These are phyloP conservation scores for Megacollybia marginata DNA, from an alignment of 768 basidiomycete species.

Conservation along the genomic window DNA sequence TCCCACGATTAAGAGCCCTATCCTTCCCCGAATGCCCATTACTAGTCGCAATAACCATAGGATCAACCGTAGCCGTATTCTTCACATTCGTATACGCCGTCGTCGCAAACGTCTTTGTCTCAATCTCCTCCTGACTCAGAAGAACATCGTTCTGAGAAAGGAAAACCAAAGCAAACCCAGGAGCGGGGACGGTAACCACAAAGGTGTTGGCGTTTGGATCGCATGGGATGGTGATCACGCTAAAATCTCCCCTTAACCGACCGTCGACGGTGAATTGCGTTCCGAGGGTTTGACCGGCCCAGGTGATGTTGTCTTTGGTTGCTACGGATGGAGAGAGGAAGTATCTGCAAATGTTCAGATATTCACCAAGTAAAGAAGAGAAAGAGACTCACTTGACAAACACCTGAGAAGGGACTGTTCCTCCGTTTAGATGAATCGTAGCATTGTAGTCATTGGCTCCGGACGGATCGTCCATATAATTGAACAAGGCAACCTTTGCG, in stretches of 20 bases:
- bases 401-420: slow-evolving; percentile 34
- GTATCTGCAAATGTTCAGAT: slow-evolving; percentile 7
- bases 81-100: slow-evolving; percentile 27
- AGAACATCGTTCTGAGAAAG: slow-evolving; percentile 35
- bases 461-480: slow-evolving; percentile 56
- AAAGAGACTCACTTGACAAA: slow-evolving; percentile 31
- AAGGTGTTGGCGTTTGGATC: slow-evolving; percentile 44
- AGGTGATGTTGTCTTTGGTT: slow-evolving; percentile 60
- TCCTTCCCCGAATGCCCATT: slow-evolving; percentile 27
- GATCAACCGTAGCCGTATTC: slow-evolving; percentile 25
- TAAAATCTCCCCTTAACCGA: slow-evolving; percentile 45
- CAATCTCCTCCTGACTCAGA: slow-evolving; percentile 20
- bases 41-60: slow-evolving; percentile 26
- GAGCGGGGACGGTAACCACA: slow-evolving; percentile 55
- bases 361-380: too few relatives aligned
- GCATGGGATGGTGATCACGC: slow-evolving; percentile 55
- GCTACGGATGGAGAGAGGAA: neutral
- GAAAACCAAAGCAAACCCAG: slow-evolving; percentile 73
- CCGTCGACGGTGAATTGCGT: slow-evolving; percentile 61
- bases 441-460: slow-evolving; percentile 49
- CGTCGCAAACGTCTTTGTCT: slow-evolving; percentile 43
- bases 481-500: slow-evolving; percentile 64
- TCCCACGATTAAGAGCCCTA: slow-evolving; percentile 10
- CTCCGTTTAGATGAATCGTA: slow-evolving; percentile 37
- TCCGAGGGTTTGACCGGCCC: slow-evolving; percentile 74